A percentile compares a stretch with the other conserved stretches of the same genome.
phyloP scores from a whole-genome alignment of 108 stramenopile genomes.

The Skeletonema menzelii region DNA sequence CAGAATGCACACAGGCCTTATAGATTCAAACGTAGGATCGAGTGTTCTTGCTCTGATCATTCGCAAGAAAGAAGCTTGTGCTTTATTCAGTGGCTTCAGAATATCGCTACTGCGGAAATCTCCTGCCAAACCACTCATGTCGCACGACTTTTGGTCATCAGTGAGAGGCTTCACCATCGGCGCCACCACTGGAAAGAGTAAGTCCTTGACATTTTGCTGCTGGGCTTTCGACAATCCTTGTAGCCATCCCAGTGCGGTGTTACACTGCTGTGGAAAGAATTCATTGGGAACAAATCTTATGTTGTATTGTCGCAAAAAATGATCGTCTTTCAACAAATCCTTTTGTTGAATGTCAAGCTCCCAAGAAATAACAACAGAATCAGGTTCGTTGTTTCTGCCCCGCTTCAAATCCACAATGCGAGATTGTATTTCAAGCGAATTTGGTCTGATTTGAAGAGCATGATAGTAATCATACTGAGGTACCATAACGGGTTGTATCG shows the following conservation, averaged over 20 bases:
- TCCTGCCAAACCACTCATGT: background rate
- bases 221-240: slow-evolving; percentile 12
- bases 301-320: slow-evolving; percentile 12
- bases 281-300: slow-evolving; percentile 54
- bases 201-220: slow-evolving; percentile 17
- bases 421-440: slow-evolving; percentile 33
- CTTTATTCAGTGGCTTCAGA: slow-evolving; percentile 38
- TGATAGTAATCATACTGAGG: background rate
- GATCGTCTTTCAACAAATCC: slow-evolving; percentile 4
- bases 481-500: slow-evolving; percentile 8
- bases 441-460: background rate
- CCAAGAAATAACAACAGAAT: slow-evolving; percentile 33
- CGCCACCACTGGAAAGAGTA: slow-evolving; percentile 50
- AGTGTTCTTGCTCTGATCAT: slow-evolving; percentile 58
- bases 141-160: background rate
- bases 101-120: background rate
- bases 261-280: slow-evolving; percentile 19
- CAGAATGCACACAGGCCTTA: slow-evolving; percentile 66
- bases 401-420: slow-evolving; percentile 30
- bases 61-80: slow-evolving; percentile 54
- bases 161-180: slow-evolving; percentile 37
- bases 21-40: slow-evolving; percentile 42
- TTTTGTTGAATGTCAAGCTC: slow-evolving; percentile 16
- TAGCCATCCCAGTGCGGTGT: slow-evolving; percentile 65
- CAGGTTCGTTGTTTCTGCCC: slow-evolving; percentile 17